Base-by-base conservation (phyloP, 805 yeast genomes). In the Scheffersomyces spartinae region DNA sequence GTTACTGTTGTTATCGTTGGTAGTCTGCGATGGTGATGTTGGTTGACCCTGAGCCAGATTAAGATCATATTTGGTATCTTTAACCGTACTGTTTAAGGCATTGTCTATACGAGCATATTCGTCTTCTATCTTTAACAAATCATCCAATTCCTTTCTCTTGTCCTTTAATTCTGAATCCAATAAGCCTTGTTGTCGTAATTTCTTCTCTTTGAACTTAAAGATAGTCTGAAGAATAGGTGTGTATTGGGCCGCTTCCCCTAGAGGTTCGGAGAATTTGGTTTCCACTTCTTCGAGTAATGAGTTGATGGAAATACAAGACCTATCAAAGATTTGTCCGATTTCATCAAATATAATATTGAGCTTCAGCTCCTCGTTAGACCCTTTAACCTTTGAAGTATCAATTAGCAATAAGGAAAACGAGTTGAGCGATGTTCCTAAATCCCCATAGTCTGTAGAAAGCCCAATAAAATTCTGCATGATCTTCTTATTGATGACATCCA, bases 301-400 rank as follows among this genome's bases (percentile, higher is more conserved):
- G 38, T 72, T 57, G 34, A 73, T 54, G n/a, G 72, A 44, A 33
- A 71, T 45, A 42, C 61, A 63, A 23, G 68, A 71, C 20, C 75
- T 68, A 47, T 91, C 97, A 34, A 82, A 74, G 1, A 85, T 78
- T 42, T 81, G 85, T 2, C 97, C 96, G 15, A 84, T 70, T 34
- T 74, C 72, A 44, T 91, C 97, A 32, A 83, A 44, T 2, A 59
- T 38, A 7, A 54, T 29, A 31, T 51, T 50, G 11, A 56, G 31
- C 25, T 53, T 53, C 5, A 39, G 37, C n/a, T 42, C 48, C 1
- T 47, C 51, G 5, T 44, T 46, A 9, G 34, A 42, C 7, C 31
- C 28, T 10, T 35, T 35, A 8, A 24, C 15, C 3, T 43, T 39
- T 6, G 43, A 29, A 2, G 55, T 35, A 20, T 55, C 64, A 2